phyloP scores from a whole-genome alignment of 768 basidiomycete species.

The Suillus variegatus region DNA sequence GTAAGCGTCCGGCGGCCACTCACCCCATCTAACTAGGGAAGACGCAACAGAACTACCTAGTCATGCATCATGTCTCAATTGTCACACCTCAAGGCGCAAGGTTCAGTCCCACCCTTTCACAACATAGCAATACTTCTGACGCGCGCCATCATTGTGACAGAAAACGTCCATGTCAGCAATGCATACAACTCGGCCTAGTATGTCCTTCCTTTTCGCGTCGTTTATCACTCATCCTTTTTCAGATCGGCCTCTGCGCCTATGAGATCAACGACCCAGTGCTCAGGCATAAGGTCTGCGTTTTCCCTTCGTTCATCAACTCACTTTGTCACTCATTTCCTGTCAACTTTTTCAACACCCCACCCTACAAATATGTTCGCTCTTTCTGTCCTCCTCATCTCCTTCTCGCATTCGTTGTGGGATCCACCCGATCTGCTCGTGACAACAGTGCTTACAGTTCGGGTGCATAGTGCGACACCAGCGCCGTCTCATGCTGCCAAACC shows the following conservation, averaged over 20 bases:
- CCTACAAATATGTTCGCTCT: no score
- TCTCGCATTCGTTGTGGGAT: no score
- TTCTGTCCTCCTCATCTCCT: no score
- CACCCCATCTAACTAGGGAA: no score
- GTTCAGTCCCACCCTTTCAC: conserved; percentile 39
- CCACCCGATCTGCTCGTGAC: no score
- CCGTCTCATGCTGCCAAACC: no score
- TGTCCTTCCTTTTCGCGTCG: conserved; percentile 15
- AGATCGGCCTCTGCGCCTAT: conserved; percentile 95
- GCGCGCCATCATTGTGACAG: conserved; percentile 70
- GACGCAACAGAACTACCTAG: conserved; percentile 90
- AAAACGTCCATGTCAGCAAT: conserved; percentile 87
- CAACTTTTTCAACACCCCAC: no score
- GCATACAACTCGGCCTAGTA: conserved; percentile 89
- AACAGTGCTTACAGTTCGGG: no score
- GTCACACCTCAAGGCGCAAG: conserved; percentile 94
- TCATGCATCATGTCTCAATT: conserved; percentile 82
- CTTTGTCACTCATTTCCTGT: no score
- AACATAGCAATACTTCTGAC: not conserved
- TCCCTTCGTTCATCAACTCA: no score
- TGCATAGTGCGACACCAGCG: no score
- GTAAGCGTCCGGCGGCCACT: no score
- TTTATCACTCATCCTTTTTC: conserved; percentile 10
- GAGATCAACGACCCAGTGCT: conserved; percentile 89
- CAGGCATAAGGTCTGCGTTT: conserved; percentile 44